Evolutionary conservation across 164 flowering plant genomes (phyloP).

Genomic region (Berberis vulgaris): DNA sequence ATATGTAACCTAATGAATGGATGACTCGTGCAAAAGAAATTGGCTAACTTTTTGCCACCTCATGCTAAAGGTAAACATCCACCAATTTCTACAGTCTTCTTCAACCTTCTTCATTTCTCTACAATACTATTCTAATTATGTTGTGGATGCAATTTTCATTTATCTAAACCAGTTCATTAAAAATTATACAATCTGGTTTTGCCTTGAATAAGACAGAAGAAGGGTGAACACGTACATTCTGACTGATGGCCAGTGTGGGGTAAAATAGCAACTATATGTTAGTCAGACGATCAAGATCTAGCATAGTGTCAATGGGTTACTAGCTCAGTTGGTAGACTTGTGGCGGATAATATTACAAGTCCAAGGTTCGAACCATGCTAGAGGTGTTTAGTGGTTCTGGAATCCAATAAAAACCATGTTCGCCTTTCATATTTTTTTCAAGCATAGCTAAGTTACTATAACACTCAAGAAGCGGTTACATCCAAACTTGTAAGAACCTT

Average conservation of each 20-base stretch:
- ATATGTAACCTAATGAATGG: no score
- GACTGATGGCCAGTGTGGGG: slow-evolving; percentile 52
- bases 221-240: slow-evolving; percentile 75
- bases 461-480: not conserved
- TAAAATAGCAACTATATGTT: not conserved
- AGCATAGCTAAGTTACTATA: not conserved
- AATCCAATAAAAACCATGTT: not conserved
- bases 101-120: slow-evolving; percentile 18
- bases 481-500: slow-evolving; percentile 75
- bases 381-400: no score
- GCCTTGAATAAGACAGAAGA: slow-evolving; percentile 59
- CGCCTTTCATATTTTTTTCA: not conserved
- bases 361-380: no score
- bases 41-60: no score
- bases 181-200: slow-evolving; percentile 77
- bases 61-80: no score
- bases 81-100: no score
- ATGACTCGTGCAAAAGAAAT: no score
- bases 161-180: slow-evolving; percentile 72
- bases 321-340: no score
- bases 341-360: no score
- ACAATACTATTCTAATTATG: slow-evolving; percentile 61
- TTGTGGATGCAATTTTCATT: slow-evolving; percentile 65
- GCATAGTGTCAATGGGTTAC: not conserved
- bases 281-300: not conserved